Conservation (phyloP, 176 grass and related monocot species). For the Zea mays region DNA sequence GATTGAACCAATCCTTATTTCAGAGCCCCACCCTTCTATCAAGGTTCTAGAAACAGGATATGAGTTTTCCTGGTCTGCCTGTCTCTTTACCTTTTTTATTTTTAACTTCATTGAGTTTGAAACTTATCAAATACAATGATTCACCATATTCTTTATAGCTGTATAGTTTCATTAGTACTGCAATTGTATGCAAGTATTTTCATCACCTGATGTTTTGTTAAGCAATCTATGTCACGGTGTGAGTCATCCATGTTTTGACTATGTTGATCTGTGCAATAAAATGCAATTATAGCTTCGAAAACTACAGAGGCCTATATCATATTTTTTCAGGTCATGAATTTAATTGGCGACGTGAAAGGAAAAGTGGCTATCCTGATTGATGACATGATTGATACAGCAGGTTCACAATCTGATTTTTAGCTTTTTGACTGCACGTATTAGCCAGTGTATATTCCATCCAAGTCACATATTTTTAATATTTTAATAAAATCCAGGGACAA, state of each 20-base stretch:
- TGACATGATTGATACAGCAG: constrained; percentile 99
- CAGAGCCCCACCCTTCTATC: neutral
- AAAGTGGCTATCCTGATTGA: constrained; percentile 96
- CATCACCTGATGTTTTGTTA: neutral
- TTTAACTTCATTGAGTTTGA: neutral
- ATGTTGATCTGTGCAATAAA: neutral
- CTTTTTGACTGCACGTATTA: neutral
- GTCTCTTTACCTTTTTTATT: neutral
- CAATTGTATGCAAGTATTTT: neutral
- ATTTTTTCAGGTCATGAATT: constrained; percentile 78
- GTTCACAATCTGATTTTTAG: constrained; percentile 40
- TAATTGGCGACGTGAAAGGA: constrained; percentile 95
- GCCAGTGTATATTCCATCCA: neutral
- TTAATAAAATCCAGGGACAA: constrained; percentile 60
- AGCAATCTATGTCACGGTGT: neutral
- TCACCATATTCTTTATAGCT: neutral
- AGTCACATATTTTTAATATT: constrained; percentile 16
- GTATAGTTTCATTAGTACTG: neutral
- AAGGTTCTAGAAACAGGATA: neutral
- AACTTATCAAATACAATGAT: neutral
- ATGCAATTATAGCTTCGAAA: neutral
- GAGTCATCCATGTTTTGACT: neutral
- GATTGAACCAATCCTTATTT: neutral
- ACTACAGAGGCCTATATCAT: neutral
- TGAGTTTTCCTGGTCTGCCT: neutral